Evolutionary conservation across 2,329 filamentous ascomycete genomes (phyloP).

Genomic region (Emydomyces testavorans): DNA sequence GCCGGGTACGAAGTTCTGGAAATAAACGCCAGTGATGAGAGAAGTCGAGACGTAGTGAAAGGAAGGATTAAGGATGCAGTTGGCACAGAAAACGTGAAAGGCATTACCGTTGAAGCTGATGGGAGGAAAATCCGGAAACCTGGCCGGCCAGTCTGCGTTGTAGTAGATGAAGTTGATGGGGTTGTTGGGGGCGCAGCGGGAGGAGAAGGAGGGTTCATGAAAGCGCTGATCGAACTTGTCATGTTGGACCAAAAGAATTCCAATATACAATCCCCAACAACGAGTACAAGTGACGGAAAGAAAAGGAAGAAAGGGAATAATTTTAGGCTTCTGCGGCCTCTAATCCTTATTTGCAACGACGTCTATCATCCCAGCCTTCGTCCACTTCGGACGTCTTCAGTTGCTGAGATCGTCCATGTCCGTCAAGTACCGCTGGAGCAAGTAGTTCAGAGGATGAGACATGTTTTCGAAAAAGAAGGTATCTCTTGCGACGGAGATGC

Average conservation of each 20-base stretch:
- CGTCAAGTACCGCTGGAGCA: slow-evolving; percentile 80
- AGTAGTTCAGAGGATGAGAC: slow-evolving; percentile 68
- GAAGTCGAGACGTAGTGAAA: slow-evolving; percentile 79
- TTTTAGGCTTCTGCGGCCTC: slow-evolving; percentile 73
- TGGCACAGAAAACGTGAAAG: slow-evolving; percentile 85
- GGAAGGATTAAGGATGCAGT: slow-evolving; percentile 83
- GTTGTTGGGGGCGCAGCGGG: slow-evolving; percentile 69
- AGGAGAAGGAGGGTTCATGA: slow-evolving; percentile 87
- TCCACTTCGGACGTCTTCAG: slow-evolving; percentile 67
- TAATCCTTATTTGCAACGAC: slow-evolving; percentile 95
- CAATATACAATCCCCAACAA: slow-evolving; percentile 19
- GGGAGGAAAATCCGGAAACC: slow-evolving; percentile 51
- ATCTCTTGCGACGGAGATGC: slow-evolving; percentile 83
- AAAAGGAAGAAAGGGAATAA: slow-evolving; percentile 66
- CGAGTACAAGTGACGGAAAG: slow-evolving; percentile 32
- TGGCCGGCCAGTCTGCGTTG: slow-evolving; percentile 78
- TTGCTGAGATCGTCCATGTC: slow-evolving; percentile 85
- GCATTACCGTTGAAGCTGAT: slow-evolving; percentile 40
- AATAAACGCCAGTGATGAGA: slow-evolving; percentile 94
- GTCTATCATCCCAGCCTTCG: slow-evolving; percentile 84
- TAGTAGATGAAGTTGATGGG: slow-evolving; percentile 94
- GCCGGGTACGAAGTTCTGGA: slow-evolving; percentile 94
- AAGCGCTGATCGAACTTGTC: slow-evolving; percentile 83
- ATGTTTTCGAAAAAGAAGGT: slow-evolving; percentile 77
- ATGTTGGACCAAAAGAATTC: slow-evolving; percentile 74